Base-by-base conservation (phyloP, 164 flowering plant genomes). In the Platanus orientalis region DNA sequence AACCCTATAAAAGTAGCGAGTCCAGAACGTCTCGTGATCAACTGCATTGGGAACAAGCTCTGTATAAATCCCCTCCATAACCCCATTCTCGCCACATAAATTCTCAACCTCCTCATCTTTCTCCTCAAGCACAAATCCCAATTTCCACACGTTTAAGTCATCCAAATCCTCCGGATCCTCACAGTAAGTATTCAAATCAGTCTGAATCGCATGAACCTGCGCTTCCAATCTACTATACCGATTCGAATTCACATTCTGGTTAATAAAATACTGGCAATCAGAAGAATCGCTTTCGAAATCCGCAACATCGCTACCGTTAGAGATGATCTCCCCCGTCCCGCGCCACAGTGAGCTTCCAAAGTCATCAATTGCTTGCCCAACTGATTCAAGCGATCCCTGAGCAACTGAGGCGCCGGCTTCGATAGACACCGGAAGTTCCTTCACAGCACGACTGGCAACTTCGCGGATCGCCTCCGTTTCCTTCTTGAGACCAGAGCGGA, bases 1-100 rank as follows among this genome's bases (percentile, higher is more conserved):
- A 65, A 85, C 69, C 66, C 72, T 73, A 73, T 77, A 93, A 65
- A 81, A 90, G 40, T 90, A 93, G 73, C 97, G 72, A 56, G 67
- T 48, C 98, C 98, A 93, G 39, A 88, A 93, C 0, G 69, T 70
- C 44, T 82, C 87, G 2, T 57, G 64, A 69, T 82, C 87, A 17
- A 88, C 70, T 2, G n/a, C 42, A 57, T 55, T 60, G 4, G 94
- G 89, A 40, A 90, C 97, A 48, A 90, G 63, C 66, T 79, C 78
- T 23, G 48, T 51, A 62, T 77, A 87, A 27, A 82, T 72, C 64
- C 73, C 86, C 24, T 59, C 73, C 56, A 90, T 28, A 2, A 45
- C 79, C 26, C 49, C 83, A 77, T 82, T 79, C 57, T 78, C 91
- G 9, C 49, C 67, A 0, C 78, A 13, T 76, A 90, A 68, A 54